phyloP scores from a whole-genome alignment of 2,329 filamentous ascomycete genomes.

The Fusarium zealandicum region DNA sequence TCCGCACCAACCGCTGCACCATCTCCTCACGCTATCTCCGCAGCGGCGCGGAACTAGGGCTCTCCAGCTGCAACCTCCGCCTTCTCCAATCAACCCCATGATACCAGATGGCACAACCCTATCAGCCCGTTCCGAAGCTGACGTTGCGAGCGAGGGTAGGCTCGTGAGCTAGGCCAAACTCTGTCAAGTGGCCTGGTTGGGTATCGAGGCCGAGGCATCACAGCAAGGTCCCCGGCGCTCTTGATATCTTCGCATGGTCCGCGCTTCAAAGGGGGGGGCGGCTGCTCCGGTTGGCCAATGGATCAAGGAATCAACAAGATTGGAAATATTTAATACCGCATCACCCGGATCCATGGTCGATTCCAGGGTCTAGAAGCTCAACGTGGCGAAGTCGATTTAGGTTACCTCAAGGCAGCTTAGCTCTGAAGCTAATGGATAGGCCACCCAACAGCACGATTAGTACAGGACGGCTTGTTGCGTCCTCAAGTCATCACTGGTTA shows the following conservation, averaged over 20 bases:
- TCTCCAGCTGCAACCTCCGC: constrained; percentile 1
- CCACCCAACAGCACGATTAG: too few species aligned
- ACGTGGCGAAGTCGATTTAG: too few species aligned
- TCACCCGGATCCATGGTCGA: too few species aligned
- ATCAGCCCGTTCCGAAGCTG: background rate
- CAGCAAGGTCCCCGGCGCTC: background rate
- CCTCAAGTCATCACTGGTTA: too few species aligned
- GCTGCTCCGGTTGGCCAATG: background rate
- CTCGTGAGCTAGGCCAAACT: too few species aligned
- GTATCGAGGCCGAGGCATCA: constrained; percentile 3
- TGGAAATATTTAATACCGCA: background rate
- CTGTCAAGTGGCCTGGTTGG: background rate
- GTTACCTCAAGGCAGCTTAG: too few species aligned
- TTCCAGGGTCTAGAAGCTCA: too few species aligned
- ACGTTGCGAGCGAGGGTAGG: background rate
- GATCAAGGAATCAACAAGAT: background rate
- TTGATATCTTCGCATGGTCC: too few species aligned
- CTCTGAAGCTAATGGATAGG: too few species aligned
- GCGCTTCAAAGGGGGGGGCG: too few species aligned
- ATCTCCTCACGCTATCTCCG: constrained; percentile 33
- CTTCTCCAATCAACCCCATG: constrained; percentile 26
- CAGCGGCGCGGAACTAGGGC: background rate
- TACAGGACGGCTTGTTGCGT: too few species aligned
- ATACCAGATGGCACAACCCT: too few species aligned
- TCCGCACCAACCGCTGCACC: constrained; percentile 11